A percentile compares a stretch with the other conserved stretches of the same genome.
phyloP scores from a whole-genome alignment of 176 grass and related monocot species.

The Hsuehochloa calcarea region DNA sequence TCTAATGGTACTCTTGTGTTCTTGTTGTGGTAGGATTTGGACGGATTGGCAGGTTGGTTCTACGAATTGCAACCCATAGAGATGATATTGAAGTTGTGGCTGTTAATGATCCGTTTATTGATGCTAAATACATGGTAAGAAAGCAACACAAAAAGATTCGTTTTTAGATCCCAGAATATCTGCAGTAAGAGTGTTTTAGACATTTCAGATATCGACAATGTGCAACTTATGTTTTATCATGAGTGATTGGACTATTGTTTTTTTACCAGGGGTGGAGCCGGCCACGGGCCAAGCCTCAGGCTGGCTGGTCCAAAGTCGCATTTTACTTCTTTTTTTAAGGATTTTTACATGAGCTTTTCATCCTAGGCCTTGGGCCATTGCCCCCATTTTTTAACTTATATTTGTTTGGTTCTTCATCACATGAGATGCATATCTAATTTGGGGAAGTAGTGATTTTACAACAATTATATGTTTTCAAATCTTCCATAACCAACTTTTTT shows the following conservation, averaged over 20 bases:
- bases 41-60: slow-evolving; percentile 84
- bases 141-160: neutral
- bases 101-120: slow-evolving; percentile 96
- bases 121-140: slow-evolving; percentile 97
- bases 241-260: neutral
- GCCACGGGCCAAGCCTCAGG: no score
- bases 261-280: neutral
- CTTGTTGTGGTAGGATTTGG: slow-evolving; percentile 69
- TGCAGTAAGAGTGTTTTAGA: neutral
- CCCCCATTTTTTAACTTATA: neutral
- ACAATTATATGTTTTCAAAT: neutral
- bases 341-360: no score
- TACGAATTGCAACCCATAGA: slow-evolving; percentile 79
- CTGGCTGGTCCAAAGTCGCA: no score
- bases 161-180: neutral
- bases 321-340: no score
- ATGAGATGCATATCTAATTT: neutral
- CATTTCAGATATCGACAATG: neutral
- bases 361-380: no score
- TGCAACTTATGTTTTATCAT: neutral
- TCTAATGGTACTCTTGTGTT: neutral
- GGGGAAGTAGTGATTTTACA: neutral
- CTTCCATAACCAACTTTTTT: neutral
- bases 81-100: slow-evolving; percentile 98
- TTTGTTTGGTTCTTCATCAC: neutral